Evolutionary conservation across 345 rosid species (phyloP), one percentile per base, ranked within the genome.

Genomic region (Arabidopsis suecica): DNA sequence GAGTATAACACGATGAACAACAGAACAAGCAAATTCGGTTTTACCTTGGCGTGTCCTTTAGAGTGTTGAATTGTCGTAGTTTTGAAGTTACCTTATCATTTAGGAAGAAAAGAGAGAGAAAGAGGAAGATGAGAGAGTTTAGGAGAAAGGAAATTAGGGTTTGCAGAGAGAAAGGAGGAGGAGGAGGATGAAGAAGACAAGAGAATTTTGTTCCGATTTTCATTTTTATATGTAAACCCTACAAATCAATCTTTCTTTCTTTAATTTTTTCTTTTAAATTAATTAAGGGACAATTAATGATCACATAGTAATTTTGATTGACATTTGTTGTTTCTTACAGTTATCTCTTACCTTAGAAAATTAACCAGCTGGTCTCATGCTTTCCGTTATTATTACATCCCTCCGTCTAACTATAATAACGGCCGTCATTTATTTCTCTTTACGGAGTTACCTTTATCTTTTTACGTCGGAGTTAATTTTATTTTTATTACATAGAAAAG

Each of bases 201-300:
- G 37, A 56, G 32, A 48, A 30, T 12, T 73, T 70, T 64, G 51
- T 63, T 69, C 37, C 71, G 47, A 7, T 61, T 71, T 71, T 71
- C 71, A 63, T 14, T 78, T 77, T 71, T 78, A 65, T 78, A 78
- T 65, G 73, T 72, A 78, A 77, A 78, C 81, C 73, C 77, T 78
- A 71, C 68, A 71, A 48, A 56, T 45, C 49, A 50, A 34, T 16
- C 51, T 57, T 40, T n/a, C 9, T 23, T 37, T 51, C 2, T 9
- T 13, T 45, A 6, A 7, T 3, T 34, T 10, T 40, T 4, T 28
- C 32, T 28, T 28, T 28, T 28, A 28, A 28, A 28, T 28, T 28
- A 28, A 28, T 28, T 16, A 16, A 16, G 18, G 18, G 18, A 4
- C 0, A 28, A 28, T 2, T 44, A 8, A 55, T 61, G n/a, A 32